Conservation (phyloP, 2,329 filamentous ascomycete genomes). For the Monosporascus sp. region DNA sequence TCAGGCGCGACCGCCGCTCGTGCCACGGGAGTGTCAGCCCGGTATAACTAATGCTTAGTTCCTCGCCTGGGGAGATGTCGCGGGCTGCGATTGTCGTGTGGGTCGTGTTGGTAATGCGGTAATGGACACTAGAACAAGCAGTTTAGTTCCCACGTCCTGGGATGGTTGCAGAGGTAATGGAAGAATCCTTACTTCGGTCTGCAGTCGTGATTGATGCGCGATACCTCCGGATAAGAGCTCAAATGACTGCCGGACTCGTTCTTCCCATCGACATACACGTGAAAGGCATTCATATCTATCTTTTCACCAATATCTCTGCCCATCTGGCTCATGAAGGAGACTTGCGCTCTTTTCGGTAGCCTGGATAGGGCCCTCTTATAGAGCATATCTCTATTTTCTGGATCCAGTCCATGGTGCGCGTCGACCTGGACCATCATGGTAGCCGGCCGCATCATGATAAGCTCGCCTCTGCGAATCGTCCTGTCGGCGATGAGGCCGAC, state of each 20-base stretch:
- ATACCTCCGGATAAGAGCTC: slow-evolving; percentile 28
- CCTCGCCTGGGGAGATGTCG: slow-evolving; percentile 29
- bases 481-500: slow-evolving; percentile 30
- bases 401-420: slow-evolving; percentile 12
- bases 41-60: slow-evolving; percentile 33
- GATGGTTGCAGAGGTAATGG: too few relatives aligned
- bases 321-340: slow-evolving; percentile 25
- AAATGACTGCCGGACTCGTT: slow-evolving; percentile 23
- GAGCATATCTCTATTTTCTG: slow-evolving; percentile 14
- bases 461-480: slow-evolving; percentile 29
- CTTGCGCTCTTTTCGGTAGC: slow-evolving; percentile 17
- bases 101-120: slow-evolving; percentile 29
- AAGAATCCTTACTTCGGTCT: slow-evolving; percentile 31
- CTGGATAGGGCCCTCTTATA: slow-evolving; percentile 24
- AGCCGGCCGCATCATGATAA: slow-evolving; percentile 26
- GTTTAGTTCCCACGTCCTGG: not conserved
- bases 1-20: slow-evolving; percentile 26
- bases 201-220: slow-evolving; percentile 34
- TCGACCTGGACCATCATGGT: slow-evolving; percentile 24
- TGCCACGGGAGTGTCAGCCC: slow-evolving; percentile 19
- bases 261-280: slow-evolving; percentile 23
- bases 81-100: slow-evolving; percentile 31
- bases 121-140: slow-evolving; percentile 22
- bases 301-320: slow-evolving; percentile 25
- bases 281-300: slow-evolving; percentile 31